These are phyloP conservation scores for Lachancea quebecensis DNA, from an alignment of 805 yeast genomes.

Conservation along the genomic window DNA sequence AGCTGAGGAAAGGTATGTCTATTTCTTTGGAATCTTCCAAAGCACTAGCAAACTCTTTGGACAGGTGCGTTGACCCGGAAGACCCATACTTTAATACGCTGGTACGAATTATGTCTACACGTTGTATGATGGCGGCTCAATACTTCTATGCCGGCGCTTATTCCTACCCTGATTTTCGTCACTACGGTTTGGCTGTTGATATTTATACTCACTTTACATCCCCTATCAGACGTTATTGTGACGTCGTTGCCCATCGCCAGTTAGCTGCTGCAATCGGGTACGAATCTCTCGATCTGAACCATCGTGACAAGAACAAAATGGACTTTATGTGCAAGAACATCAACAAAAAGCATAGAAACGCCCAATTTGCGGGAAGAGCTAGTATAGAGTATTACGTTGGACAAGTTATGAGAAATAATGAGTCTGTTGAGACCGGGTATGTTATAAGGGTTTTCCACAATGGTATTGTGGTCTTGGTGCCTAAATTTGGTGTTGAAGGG, in stretches of 20 bases:
- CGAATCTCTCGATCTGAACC: constrained; percentile 72
- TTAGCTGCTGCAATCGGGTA: constrained; percentile 97
- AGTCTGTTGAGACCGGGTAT: constrained; percentile 78
- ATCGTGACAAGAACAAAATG: constrained; percentile 85
- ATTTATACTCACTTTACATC: constrained; percentile 98
- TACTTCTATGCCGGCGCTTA: constrained; percentile 88
- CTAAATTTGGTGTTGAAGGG: constrained; percentile 94
- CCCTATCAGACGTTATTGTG: constrained; percentile 97
- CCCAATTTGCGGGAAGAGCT: constrained; percentile 98
- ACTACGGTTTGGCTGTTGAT: constrained; percentile 95
- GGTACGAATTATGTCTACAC: constrained; percentile 91
- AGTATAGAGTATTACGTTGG: constrained; percentile 97
- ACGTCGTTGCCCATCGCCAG: constrained; percentile 94
- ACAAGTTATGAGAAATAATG: constrained; percentile 86
- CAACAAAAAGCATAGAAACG: constrained; percentile 91
- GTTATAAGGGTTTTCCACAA: constrained; percentile 87
- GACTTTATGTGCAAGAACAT: constrained; percentile 83
- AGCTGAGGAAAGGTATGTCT: constrained; percentile 67
- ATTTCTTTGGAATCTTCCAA: constrained; percentile 80
- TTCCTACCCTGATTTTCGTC: constrained; percentile 87
- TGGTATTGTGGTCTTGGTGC: constrained; percentile 91
- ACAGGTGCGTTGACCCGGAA: constrained; percentile 70
- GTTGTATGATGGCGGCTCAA: constrained; percentile 99
- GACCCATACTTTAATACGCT: constrained; percentile 92
- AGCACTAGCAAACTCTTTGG: constrained; percentile 89